These are phyloP conservation scores for Deinandra increscens DNA, from an alignment of 129 eudicot species.

Conservation along the genomic window DNA sequence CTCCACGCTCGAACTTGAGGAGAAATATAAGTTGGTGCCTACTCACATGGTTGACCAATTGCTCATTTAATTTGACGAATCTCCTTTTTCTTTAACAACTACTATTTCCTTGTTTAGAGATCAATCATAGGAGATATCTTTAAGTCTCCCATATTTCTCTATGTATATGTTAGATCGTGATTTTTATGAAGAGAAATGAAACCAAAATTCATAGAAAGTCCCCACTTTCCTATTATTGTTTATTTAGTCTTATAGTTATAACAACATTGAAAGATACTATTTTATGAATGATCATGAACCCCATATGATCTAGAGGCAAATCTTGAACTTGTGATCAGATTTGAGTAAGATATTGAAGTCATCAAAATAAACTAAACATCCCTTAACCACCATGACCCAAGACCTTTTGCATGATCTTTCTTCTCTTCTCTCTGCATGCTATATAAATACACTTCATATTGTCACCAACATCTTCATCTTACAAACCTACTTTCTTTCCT, in stretches of 20 bases:
- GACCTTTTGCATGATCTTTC: constrained; percentile 40
- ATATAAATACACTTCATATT: constrained; percentile 30
- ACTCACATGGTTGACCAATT: too few species aligned
- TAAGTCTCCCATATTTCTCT: too few species aligned
- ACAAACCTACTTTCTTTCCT: constrained; percentile 6
- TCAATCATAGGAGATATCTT: too few species aligned
- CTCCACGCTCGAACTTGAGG: too few species aligned
- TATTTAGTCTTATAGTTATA: neutral
- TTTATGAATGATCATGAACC: constrained; percentile 32
- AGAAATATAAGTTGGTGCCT: too few species aligned
- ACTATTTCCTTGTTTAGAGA: too few species aligned
- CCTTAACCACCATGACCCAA: constrained; percentile 31
- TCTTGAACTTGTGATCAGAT: constrained; percentile 32
- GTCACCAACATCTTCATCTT: constrained; percentile 7
- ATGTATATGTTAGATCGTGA: too few species aligned
- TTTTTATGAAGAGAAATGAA: too few species aligned
- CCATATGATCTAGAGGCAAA: constrained; percentile 26
- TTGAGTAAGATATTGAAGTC: constrained; percentile 23
- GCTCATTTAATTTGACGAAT: too few species aligned
- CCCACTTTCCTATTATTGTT: neutral
- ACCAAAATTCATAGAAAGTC: too few species aligned
- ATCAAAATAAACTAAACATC: constrained; percentile 25
- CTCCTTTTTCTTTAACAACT: too few species aligned
- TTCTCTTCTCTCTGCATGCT: constrained; percentile 9
- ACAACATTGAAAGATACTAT: neutral